A percentile compares a stretch with the other conserved stretches of the same genome.
phyloP scores from a whole-genome alignment of 768 basidiomycete species.

The Pulveroboletus frians region DNA sequence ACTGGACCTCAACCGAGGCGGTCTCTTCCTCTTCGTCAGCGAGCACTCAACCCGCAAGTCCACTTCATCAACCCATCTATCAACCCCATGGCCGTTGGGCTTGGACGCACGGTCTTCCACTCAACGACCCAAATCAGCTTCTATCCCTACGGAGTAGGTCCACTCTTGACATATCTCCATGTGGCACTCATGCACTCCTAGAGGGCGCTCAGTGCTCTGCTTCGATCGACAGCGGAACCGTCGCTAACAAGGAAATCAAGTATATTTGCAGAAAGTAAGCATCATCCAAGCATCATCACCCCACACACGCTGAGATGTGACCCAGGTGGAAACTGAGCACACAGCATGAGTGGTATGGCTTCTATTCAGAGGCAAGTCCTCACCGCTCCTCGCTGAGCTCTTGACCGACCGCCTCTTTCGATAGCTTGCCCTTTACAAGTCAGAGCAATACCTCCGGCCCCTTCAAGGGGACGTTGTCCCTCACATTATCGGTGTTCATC shows the following conservation, averaged over 20 bases:
- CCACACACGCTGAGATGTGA: conserved; percentile 1
- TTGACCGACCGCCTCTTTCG: conserved; percentile 4
- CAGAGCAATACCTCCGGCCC: conserved; percentile 39
- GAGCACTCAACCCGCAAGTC: conserved; percentile 1
- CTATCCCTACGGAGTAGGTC: conserved; percentile 24
- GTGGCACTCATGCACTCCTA: conserved; percentile 14
- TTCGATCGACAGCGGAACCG: conserved; percentile 32
- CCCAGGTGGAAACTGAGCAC: conserved; percentile 32
- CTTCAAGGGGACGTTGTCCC: conserved; percentile 54
- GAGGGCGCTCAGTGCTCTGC: conserved; percentile 36
- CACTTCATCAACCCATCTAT: conserved; percentile 24
- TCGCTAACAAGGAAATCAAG: conserved; percentile 25
- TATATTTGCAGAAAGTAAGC: conserved; percentile 37
- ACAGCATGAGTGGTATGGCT: conserved; percentile 35
- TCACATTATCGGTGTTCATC: conserved; percentile 45
- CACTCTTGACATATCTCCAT: neutral
- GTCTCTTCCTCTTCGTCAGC: neutral
- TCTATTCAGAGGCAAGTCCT: conserved; percentile 35
- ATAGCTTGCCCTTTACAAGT: conserved; percentile 51
- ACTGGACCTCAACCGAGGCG: conserved; percentile 19
- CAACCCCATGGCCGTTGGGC: conserved; percentile 30
- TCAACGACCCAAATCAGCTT: conserved; percentile 26
- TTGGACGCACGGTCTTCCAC: conserved; percentile 26
- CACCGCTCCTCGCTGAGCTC: conserved; percentile 12
- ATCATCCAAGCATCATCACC: neutral